Base-by-base conservation (phyloP, 148 eudicot species). In the Dianthus caryophyllus region DNA sequence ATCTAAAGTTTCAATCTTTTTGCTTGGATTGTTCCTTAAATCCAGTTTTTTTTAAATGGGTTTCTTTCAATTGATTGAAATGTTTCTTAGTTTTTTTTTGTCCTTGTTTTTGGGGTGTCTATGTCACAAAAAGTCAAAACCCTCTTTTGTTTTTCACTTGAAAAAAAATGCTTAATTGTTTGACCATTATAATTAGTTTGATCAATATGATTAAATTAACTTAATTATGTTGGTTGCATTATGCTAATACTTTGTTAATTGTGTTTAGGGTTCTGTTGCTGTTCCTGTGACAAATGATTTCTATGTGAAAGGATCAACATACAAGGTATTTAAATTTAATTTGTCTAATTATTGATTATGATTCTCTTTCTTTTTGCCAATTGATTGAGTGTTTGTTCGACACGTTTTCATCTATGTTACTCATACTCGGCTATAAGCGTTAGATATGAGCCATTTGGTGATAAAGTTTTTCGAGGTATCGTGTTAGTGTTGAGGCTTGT, bases 281-380 rank as follows among this genome's bases (percentile, higher is more conserved):
- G 73, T 76, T 58, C 78, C 88, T 41, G 47, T 80, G 52, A 65
- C 82, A 48, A 71, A 70, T 61, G 88, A 88, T 68, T 61, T 75
- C 2, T 77, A 75, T 46, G 67, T 82, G 27, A 72, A 75, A 58
- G 80, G 79, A 80, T 78, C 87, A 24, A 44, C 73, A 29, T 68
- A 82, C 47, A 75, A 85, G 96, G 96, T 88, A 71, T 29, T 25
- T 20, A 38, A 33, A 1, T 31, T 38, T 64, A 53, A 17, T 59
- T 14, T 48, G 57, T 16, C 30, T 27, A 21, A 33, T 66, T 61
- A 27, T 59, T 61, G 24, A 15, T 1, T 0, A 7, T n/a, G 30
- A 44, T 20, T 62, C 21, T 48, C 64, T 47, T 50, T 20, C n/a
- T 55, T 54, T 55, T 48, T 47, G 16, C 13, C 68, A 26, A 68